phyloP scores from a whole-genome alignment of 306 rosid genomes.

The Sechiopsis laciniata region DNA sequence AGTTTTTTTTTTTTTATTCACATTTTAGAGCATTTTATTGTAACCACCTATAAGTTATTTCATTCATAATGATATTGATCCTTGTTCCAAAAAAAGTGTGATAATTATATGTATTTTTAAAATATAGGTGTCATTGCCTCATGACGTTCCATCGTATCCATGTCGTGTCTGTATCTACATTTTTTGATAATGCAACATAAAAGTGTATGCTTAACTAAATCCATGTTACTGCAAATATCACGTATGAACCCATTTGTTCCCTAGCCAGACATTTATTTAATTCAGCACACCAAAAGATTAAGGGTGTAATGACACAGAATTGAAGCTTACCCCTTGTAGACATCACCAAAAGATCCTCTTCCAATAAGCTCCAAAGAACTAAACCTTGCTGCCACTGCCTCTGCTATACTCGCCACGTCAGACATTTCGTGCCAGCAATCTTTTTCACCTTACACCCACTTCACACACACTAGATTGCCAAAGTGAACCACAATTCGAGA shows the following conservation, averaged over 20 bases:
- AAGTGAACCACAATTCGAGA: conserved; percentile 24
- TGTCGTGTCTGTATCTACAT: not conserved
- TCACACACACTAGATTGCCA: conserved; percentile 20
- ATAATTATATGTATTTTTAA: no score
- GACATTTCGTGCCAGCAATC: conserved; percentile 44
- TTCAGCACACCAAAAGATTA: not conserved
- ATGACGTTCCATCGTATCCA: not conserved
- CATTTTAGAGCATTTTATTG: no score
- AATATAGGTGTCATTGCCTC: no score
- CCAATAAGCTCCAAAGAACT: conserved; percentile 84
- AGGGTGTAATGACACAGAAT: not conserved
- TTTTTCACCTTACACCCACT: conserved; percentile 30
- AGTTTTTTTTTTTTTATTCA: no score
- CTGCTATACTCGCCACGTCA: conserved; percentile 62
- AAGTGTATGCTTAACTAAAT: not conserved
- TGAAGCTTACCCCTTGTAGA: conserved; percentile 75
- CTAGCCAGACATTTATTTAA: not conserved
- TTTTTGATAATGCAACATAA: not conserved
- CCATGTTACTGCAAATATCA: not conserved
- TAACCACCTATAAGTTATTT: no score
- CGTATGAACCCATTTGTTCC: not conserved
- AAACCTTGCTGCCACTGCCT: conserved; percentile 85
- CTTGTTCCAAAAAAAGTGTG: no score
- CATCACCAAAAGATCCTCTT: conserved; percentile 93
- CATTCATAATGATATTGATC: no score